Evolutionary conservation across 108 stramenopile genomes (phyloP).

Genomic region (Fistulifera solaris): DNA sequence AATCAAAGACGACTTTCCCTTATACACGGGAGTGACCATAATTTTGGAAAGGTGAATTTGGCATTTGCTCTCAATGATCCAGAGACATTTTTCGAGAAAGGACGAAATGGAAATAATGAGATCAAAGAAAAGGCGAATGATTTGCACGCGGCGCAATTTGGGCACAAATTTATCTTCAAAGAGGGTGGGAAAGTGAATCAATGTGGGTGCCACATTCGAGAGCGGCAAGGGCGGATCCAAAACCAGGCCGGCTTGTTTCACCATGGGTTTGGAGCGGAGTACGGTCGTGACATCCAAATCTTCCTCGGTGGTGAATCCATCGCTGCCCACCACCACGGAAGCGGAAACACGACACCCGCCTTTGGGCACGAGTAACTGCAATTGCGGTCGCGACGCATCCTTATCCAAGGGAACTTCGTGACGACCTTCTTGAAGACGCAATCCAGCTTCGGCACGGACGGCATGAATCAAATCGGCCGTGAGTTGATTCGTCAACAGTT

Average conservation of each 20-base stretch:
- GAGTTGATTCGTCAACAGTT: conserved; percentile 49
- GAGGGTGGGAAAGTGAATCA: conserved; percentile 77
- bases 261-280: conserved; percentile 62
- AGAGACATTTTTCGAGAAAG: conserved; percentile 66
- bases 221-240: conserved; percentile 74
- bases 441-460: conserved; percentile 39
- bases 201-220: conserved; percentile 75
- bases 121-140: conserved; percentile 52
- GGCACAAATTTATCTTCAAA: conserved; percentile 69
- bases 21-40: conserved; percentile 53
- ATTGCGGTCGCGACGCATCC: conserved; percentile 69
- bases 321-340: conserved; percentile 44
- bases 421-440: conserved; percentile 51
- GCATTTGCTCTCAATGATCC: conserved; percentile 69
- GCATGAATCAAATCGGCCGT: conserved; percentile 80
- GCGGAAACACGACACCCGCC: conserved; percentile 56
- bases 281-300: conserved; percentile 65
- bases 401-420: conserved; percentile 77
- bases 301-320: conserved; percentile 47
- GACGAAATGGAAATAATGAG: conserved; percentile 47
- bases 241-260: conserved; percentile 52
- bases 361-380: conserved; percentile 42
- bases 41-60: conserved; percentile 73
- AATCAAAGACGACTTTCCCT: conserved; percentile 13
- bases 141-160: conserved; percentile 39